Evolutionary conservation across 352 stramenopile genomes (phyloP).

Genomic region (Globisporangium irregulare): DNA sequence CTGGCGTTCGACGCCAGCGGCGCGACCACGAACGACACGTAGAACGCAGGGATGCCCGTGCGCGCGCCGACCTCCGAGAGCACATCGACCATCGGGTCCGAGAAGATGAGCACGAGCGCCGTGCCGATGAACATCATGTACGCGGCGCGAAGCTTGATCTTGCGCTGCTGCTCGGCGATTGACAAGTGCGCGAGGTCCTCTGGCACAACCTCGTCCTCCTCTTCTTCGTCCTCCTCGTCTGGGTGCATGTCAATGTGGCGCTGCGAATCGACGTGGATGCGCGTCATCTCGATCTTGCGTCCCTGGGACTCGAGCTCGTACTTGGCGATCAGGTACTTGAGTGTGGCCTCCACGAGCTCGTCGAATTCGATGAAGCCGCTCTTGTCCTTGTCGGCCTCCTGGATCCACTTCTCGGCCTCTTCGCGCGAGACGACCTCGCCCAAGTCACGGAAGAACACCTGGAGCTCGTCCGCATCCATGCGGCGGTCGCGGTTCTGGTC

Average conservation of each 20-base stretch:
- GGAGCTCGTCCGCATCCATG: slow-evolving; percentile 92
- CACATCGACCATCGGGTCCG: slow-evolving; percentile 98
- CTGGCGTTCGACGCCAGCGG: slow-evolving; percentile 98
- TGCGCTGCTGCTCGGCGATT: slow-evolving; percentile 94
- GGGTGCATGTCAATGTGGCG: slow-evolving; percentile 34
- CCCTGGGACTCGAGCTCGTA: slow-evolving; percentile 62
- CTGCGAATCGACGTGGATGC: slow-evolving; percentile 43
- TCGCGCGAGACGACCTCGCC: slow-evolving; percentile 83
- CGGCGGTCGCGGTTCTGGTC: slow-evolving; percentile 89
- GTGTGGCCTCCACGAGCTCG: slow-evolving; percentile 92
- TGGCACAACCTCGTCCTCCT: slow-evolving; percentile 94
- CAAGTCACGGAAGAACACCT: slow-evolving; percentile 93
- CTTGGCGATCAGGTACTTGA: slow-evolving; percentile 81
- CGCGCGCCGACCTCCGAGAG: slow-evolving; percentile 92
- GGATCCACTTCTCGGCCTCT: slow-evolving; percentile 84
- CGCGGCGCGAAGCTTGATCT: slow-evolving; percentile 94
- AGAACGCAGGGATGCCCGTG: slow-evolving; percentile 93
- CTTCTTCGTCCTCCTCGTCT: slow-evolving; percentile 77
- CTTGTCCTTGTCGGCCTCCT: slow-evolving; percentile 89
- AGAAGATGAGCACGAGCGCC: slow-evolving; percentile 93
- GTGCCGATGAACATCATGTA: slow-evolving; percentile 95
- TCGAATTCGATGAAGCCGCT: slow-evolving; percentile 92
- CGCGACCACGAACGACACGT: slow-evolving; percentile 97
- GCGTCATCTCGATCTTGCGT: slow-evolving; percentile 49
- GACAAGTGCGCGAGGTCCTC: slow-evolving; percentile 92